Base-by-base conservation (phyloP, 176 grass and related monocot species). In the Carex parvula region DNA sequence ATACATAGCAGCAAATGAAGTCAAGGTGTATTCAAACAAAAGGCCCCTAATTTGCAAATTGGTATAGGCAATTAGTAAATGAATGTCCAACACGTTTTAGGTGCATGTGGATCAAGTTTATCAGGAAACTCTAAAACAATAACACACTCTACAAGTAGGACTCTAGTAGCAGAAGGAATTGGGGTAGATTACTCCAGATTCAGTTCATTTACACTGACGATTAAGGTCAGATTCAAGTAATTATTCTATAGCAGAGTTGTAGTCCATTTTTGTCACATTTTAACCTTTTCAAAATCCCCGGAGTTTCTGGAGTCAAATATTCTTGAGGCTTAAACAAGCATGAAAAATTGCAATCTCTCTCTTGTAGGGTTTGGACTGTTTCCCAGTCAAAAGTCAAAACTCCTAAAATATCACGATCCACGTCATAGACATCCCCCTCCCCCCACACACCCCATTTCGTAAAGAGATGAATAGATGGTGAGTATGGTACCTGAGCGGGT, bases 401-500 rank as follows among this genome's bases (percentile, higher is more conserved):
- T 46, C 44, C 41, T 42, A 42, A 1, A 42, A 42, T 8, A 42
- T 7, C 6, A 42, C 20, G 18, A 60, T 60, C 18, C 58, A 7
- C 58, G 4, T 57, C 54, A 57, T 2, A 17, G 15, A 17, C 2
- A 0, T 15, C 55, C 55, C 16, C 16, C 55, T 5, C 55, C 41
- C 41, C 41, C 0, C 39, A 15, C 14, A 17, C 18, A 3, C 33
- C 60, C 3, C 22, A 22, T 62, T 63, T 67, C 5, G 14, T 15
- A 17, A 66, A 13, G 13, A 67, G 12, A 67, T 5, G 6, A 67
- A 33, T 0, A 32, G 3, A 33, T 6, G 29, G 64, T 18, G 32
- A 30, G 63, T 15, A 16, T 16, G 4, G 67, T 41, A 80, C 80
- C 80, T 66, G 39, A 83, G 62, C 21, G 80, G 80, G 4, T 83